These are phyloP conservation scores for Zasmidium citrigriseum DNA, from an alignment of 2,329 filamentous ascomycete genomes.

Conservation along the genomic window DNA sequence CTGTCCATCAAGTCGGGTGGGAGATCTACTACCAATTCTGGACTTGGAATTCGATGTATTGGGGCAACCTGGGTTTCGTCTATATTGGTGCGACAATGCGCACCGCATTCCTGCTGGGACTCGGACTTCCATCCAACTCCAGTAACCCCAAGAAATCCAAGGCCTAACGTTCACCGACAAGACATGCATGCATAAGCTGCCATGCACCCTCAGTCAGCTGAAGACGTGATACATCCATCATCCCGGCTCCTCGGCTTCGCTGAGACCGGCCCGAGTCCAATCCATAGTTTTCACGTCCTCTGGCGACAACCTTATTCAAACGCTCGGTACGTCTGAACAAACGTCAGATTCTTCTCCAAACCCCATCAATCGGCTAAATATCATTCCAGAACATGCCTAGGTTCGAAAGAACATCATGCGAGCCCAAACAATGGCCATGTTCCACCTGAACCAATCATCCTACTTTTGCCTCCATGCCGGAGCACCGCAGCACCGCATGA, in stretches of 20 bases:
- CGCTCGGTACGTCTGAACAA: neutral
- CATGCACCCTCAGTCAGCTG: neutral
- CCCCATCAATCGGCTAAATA: neutral
- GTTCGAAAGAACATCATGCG: neutral
- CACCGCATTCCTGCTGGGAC: slow-evolving; percentile 35
- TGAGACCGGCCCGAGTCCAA: neutral
- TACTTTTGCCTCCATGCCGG: neutral
- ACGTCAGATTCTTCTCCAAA: neutral
- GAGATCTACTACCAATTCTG: slow-evolving; percentile 46
- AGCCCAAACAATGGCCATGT: neutral
- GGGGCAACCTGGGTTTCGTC: slow-evolving; percentile 39
- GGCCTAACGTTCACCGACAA: neutral
- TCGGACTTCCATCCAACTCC: slow-evolving; percentile 24
- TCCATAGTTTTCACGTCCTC: neutral
- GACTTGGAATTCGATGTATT: slow-evolving; percentile 39
- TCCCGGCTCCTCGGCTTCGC: neutral
- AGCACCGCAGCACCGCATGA: neutral
- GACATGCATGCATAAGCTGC: neutral
- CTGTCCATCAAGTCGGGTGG: slow-evolving; percentile 60
- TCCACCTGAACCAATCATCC: neutral
- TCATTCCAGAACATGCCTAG: neutral
- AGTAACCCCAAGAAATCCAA: neutral
- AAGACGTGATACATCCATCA: neutral
- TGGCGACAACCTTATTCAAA: neutral
- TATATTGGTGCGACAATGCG: slow-evolving; percentile 38